A percentile compares a stretch with the other conserved stretches of the same genome.
Evolutionary conservation across 1,284 basidiomycete species (phyloP).

Genomic region (Ustilago cynodontis): DNA sequence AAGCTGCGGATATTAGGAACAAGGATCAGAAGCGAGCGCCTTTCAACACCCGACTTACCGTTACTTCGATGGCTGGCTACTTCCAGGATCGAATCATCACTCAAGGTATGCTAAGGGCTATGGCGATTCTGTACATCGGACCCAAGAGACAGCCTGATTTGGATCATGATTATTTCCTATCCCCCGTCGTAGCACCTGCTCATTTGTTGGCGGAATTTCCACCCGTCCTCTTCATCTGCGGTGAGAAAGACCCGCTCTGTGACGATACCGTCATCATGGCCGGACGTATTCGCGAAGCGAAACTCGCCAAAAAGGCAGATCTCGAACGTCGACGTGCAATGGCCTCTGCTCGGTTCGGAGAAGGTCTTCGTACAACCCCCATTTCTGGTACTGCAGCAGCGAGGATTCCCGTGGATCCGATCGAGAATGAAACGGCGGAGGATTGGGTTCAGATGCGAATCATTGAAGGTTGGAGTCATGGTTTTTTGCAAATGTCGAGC

Average conservation of each 20-base stretch:
- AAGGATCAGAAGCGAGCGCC: constrained; percentile 43
- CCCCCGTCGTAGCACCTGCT: constrained; percentile 88
- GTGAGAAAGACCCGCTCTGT: constrained; percentile 94
- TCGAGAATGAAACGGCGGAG: constrained; percentile 80
- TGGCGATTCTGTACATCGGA: constrained; percentile 97
- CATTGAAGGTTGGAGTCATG: constrained; percentile 69
- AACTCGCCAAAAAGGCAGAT: constrained; percentile 78
- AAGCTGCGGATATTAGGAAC: constrained; percentile 42
- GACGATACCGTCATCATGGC: constrained; percentile 81
- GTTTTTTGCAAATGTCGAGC: constrained; percentile 81
- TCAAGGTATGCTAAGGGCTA: constrained; percentile 82
- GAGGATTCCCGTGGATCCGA: constrained; percentile 72
- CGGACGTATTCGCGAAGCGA: constrained; percentile 89
- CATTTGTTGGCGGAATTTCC: constrained; percentile 90
- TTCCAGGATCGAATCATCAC: constrained; percentile 65
- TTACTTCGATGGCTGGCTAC: constrained; percentile 89
- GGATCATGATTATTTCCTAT: constrained; percentile 92
- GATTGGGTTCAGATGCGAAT: constrained; percentile 91
- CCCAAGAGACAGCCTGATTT: constrained; percentile 92
- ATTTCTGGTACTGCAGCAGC: constrained; percentile 54
- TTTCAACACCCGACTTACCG: constrained; percentile 87
- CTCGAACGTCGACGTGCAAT: constrained; percentile 66
- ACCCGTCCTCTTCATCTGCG: constrained; percentile 78
- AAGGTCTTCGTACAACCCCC: constrained; percentile 72
- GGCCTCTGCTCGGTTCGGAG: constrained; percentile 70